phyloP scores from a whole-genome alignment of 371 early-diverging fungal genomes.

The Zychaea mexicana region DNA sequence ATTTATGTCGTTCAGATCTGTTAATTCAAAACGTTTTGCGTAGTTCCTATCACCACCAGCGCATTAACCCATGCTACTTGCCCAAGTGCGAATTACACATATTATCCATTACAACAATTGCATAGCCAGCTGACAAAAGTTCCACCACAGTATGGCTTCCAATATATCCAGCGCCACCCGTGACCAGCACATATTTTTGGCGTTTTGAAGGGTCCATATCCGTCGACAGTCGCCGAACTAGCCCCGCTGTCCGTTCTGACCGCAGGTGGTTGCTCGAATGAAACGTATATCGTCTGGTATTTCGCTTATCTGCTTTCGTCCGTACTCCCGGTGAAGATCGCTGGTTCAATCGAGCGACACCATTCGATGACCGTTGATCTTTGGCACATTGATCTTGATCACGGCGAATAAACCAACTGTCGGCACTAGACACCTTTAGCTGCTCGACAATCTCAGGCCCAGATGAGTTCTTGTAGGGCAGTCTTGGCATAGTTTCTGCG shows the following conservation, averaged over 20 bases:
- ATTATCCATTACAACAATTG: slow-evolving; percentile 83
- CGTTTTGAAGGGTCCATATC: slow-evolving; percentile 20
- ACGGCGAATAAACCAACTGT: too few species aligned
- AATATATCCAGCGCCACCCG: slow-evolving; percentile 92
- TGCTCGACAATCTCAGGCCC: slow-evolving; percentile 11
- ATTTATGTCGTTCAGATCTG: slow-evolving; percentile 3
- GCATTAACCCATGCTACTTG: slow-evolving; percentile 11
- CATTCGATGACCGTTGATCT: slow-evolving; percentile 4
- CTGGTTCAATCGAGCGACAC: background rate
- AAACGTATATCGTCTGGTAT: slow-evolving; percentile 16
- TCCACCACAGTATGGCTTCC: slow-evolving; percentile 89
- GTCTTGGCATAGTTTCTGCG: background rate
- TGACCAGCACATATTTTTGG: slow-evolving; percentile 72
- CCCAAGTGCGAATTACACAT: slow-evolving; percentile 65
- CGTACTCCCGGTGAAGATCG: slow-evolving; percentile 3
- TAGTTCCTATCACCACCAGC: background rate
- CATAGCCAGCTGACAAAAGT: slow-evolving; percentile 68
- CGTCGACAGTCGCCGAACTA: slow-evolving; percentile 10
- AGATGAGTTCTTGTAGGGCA: slow-evolving; percentile 3
- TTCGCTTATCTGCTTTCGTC: background rate
- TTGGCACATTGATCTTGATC: background rate
- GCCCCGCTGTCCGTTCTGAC: slow-evolving; percentile 4
- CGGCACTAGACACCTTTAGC: background rate
- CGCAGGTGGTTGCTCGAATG: slow-evolving; percentile 5
- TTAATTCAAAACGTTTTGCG: too few species aligned